Evolutionary conservation across 371 early-diverging fungal genomes (phyloP), one percentile per base, ranked within the genome.

Genomic region (Smittium mucronatum): DNA sequence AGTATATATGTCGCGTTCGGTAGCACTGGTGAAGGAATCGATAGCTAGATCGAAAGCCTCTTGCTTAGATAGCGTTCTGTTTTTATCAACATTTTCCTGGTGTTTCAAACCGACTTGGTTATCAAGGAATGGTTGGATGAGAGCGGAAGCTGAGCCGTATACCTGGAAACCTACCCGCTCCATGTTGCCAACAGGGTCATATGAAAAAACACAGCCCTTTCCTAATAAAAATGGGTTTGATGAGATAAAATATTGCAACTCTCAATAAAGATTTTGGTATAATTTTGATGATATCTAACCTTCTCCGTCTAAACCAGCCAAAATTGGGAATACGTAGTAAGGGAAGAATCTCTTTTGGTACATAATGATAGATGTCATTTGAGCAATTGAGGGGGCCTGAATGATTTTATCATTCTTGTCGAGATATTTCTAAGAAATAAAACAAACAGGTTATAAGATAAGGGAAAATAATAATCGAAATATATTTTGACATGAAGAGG

Each of bases 1-100:
- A 25, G 99, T 99, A 82, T 99, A 91, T 70, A 99, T 99, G 81
- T 99, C 99, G 74, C 99, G 91, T 82, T 99, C 99, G 2, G 99
- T 90, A 34, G 98, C 99, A 32, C 94, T 88, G 25, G 93, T 93
- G 80, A 99, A 99, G 26, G 98, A 94, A 74, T 98, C 99, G 76
- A 92, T 94, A 64, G 91, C 92, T 67, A 99, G 81, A 61, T 85
- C 81, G 33, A 90, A 70, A 15, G 88, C 95, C 67, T 85, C 78
- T 21, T 71, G 71, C 35, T 70, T 73, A 88, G 68, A 2, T 76
- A 79, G 2, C 25, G 16, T 67, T 36, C 67, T 2, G 30, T 2
- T 25, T 64, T 58, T 16, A 36, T 80, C 75, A 0, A 68, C 72
- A 17, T 64, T 72, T 64, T 78, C 75, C 76, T 86, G 88, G 73